A percentile compares a stretch with the other conserved stretches of the same genome.
phyloP scores from a whole-genome alignment of 2,329 filamentous ascomycete genomes.

The Pyricularia grisea region DNA sequence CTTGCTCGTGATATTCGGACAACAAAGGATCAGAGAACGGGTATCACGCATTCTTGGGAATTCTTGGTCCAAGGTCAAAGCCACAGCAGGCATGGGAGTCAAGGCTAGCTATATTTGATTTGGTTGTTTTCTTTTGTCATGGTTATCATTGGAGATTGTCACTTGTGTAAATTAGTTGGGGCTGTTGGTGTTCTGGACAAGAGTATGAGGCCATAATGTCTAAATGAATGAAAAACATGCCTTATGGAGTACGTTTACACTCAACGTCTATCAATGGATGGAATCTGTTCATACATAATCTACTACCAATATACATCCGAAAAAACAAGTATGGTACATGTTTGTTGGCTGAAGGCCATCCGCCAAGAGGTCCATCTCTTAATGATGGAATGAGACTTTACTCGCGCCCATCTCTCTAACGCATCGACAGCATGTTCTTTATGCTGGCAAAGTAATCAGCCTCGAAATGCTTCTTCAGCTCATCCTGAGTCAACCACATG shows the following conservation, averaged over 20 bases:
- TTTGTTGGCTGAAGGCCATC: not conserved
- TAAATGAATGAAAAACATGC: not conserved
- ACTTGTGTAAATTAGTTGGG: not conserved
- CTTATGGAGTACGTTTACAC: not conserved
- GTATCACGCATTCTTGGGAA: constrained; percentile 58
- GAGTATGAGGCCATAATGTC: not conserved
- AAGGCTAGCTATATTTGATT: constrained; percentile 90
- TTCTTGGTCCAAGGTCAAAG: constrained; percentile 72
- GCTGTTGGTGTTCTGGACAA: not conserved
- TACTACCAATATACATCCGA: not conserved
- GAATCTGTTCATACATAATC: constrained; percentile 1
- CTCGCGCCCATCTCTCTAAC: constrained; percentile 33
- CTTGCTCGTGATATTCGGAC: constrained; percentile 66
- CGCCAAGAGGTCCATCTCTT: not conserved
- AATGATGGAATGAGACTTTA: not conserved
- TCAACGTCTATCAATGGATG: not conserved
- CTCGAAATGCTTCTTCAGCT: constrained; percentile 61
- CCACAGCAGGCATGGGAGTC: constrained; percentile 89
- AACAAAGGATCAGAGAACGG: constrained; percentile 65
- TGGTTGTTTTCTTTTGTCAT: constrained; percentile 10
- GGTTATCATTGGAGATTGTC: not conserved
- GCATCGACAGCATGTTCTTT: constrained; percentile 73
- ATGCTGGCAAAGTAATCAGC: constrained; percentile 64
- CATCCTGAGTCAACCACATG: constrained; percentile 86
- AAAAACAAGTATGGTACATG: not conserved